A percentile compares a stretch with the other conserved stretches of the same genome.
phyloP scores from a whole-genome alignment of 2,329 filamentous ascomycete species.

The Botrytis fabae region DNA sequence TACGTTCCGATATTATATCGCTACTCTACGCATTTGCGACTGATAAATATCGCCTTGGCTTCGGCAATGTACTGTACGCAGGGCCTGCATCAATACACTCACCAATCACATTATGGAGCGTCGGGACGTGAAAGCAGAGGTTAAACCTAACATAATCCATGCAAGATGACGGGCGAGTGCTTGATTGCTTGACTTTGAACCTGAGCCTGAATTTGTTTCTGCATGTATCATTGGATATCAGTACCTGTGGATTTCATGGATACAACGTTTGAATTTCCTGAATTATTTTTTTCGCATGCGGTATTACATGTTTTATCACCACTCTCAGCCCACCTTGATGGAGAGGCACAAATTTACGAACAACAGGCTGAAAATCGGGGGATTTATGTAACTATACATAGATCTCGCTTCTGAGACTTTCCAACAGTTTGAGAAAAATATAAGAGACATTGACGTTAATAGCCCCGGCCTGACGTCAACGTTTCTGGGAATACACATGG shows the following conservation, averaged over 20 bases:
- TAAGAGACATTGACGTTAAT: neutral
- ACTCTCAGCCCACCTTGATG: neutral
- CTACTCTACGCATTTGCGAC: neutral
- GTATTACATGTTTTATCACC: neutral
- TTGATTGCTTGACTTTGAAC: constrained; percentile 5
- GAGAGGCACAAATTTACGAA: constrained; percentile 12
- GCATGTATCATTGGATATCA: neutral
- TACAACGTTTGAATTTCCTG: neutral
- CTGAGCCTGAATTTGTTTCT: neutral
- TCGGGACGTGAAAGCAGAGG: neutral
- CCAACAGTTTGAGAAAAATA: neutral
- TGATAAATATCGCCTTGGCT: neutral
- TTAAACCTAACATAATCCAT: neutral
- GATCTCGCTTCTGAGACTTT: neutral
- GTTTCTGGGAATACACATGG: neutral
- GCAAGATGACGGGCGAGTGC: constrained; percentile 15
- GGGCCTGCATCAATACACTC: neutral
- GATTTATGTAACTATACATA: constrained; percentile 9
- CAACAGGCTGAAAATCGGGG: neutral
- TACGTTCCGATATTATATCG: neutral
- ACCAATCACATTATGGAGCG: constrained; percentile 10
- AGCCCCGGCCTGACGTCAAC: constrained; percentile 7
- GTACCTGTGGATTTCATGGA: neutral
- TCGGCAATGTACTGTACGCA: constrained; percentile 8
- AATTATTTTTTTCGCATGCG: neutral